phyloP scores from a whole-genome alignment of 768 basidiomycete genomes.

The Leccinum sublutescens region DNA sequence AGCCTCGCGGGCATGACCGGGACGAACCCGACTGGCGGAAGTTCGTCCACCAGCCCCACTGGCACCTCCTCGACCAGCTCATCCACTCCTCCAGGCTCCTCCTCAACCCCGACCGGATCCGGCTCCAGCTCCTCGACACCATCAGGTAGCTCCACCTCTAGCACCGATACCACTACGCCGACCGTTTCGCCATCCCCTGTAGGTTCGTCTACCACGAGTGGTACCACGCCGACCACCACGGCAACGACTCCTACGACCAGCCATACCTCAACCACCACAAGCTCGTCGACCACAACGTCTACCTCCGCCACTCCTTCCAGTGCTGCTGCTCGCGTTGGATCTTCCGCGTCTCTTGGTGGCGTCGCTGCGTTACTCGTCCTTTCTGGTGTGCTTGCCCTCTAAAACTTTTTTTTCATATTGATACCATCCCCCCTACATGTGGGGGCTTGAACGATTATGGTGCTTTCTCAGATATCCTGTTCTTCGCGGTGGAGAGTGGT shows the following conservation, averaged over 20 bases:
- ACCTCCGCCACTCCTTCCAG: slow-evolving; percentile 16
- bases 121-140: slow-evolving; percentile 1
- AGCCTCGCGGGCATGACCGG: slow-evolving; percentile 63
- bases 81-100: slow-evolving; percentile 8
- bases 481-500: slow-evolving; percentile 8
- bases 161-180: slow-evolving; percentile 3
- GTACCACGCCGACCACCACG: slow-evolving; percentile 37
- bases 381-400: slow-evolving; percentile 23
- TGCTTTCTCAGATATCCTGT: slow-evolving; percentile 1
- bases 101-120: slow-evolving; percentile 1
- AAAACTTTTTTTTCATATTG: background rate
- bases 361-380: slow-evolving; percentile 21
- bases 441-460: slow-evolving; percentile 11
- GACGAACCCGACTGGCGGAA: slow-evolving; percentile 30
- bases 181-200: slow-evolving; percentile 5
- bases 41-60: slow-evolving; percentile 19
- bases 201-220: slow-evolving; percentile 1
- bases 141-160: slow-evolving; percentile 19
- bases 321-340: slow-evolving; percentile 24
- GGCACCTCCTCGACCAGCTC: slow-evolving; percentile 11
- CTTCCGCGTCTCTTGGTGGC: slow-evolving; percentile 21
- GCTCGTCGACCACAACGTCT: slow-evolving; percentile 21
- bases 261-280: slow-evolving; percentile 3
- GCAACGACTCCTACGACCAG: slow-evolving; percentile 35
- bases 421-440: slow-evolving; percentile 1